Evolutionary conservation across 2,329 filamentous ascomycete genomes (phyloP), one percentile per base, ranked within the genome.

Genomic region (Botrytis galanthina): DNA sequence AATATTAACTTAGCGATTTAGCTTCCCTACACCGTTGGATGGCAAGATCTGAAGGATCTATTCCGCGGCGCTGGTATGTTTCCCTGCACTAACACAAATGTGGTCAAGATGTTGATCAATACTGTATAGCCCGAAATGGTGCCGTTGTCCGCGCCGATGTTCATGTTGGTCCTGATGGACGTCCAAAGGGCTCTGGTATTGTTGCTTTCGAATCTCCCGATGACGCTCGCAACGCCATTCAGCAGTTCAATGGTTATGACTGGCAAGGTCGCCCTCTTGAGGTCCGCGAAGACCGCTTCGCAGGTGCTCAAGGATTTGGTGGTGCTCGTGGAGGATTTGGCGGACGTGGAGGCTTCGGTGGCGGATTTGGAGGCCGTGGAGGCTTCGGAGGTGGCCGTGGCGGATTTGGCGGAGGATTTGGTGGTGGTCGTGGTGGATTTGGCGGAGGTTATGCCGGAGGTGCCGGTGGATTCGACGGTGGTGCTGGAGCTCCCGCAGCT

Each of bases 21-120:
- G 96, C 93, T 99, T 79, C 96, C 96, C 32, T 99, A 95, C 86
- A 97, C 94, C 77, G 93, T 97, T 79, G 96, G 96, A 82, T 99
- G 96, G 96, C 96, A 99, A 85, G 96, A 99, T 84, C 86, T 99
- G 79, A 99, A 99, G 86, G 96, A 99, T 84, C 88, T 99, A 78
- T 99, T 99, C 88, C 93, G 96, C 81, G 95, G 98, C 88, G 95
- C 96, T 85, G 93, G 95, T 97, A 87, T 88, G 94, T 87, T 69
- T 75, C 75, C 74, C 74, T 73, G 74, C 73, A 75, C 80, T 80
- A 77, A 79, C 77, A 70, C 73, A 74, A 73, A 77, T 74, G 73
- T 71, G 67, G 68, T 75, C 35, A n/a, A 62, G 68, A 74, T 75
- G 77, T 79, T 79, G 68, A 77, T 75, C 71, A 32, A 73, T 74